Conservation (phyloP, 371 early-diverging fungal genomes). For the Mortierella sp. region DNA sequence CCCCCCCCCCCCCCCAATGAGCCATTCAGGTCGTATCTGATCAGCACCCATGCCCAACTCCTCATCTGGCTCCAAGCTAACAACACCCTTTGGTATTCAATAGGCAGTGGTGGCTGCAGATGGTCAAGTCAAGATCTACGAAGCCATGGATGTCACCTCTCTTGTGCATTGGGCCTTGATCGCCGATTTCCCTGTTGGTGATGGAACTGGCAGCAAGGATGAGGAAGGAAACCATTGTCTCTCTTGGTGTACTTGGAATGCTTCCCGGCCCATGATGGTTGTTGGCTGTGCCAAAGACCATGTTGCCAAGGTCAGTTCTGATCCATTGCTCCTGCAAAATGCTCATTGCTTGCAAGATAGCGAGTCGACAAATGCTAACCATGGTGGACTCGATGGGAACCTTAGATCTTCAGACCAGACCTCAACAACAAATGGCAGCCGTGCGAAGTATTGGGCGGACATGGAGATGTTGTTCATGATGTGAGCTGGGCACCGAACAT, state of each 20-base stretch:
- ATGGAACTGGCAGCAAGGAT: constrained; percentile 54
- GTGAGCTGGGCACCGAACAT: constrained; percentile 91
- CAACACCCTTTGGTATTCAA: not conserved
- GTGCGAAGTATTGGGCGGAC: constrained; percentile 72
- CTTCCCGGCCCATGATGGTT: constrained; percentile 80
- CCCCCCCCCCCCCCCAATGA: too few species aligned
- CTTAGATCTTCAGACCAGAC: constrained; percentile 70
- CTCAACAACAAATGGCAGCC: constrained; percentile 75
- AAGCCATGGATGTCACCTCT: constrained; percentile 86
- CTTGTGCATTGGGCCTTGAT: constrained; percentile 85
- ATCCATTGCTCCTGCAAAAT: not conserved
- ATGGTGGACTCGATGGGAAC: not conserved
- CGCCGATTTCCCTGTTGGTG: constrained; percentile 69
- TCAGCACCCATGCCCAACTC: too few species aligned
- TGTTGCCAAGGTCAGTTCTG: constrained; percentile 68
- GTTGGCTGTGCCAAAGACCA: constrained; percentile 89
- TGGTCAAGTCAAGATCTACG: constrained; percentile 90
- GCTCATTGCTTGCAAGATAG: not conserved
- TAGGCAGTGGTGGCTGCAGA: constrained; percentile 89
- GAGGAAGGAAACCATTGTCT: constrained; percentile 78
- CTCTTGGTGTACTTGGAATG: constrained; percentile 90
- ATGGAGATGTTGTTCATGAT: constrained; percentile 79
- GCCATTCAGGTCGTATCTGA: too few species aligned
- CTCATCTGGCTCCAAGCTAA: too few species aligned
- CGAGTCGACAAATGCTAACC: not conserved